Evolutionary conservation across 2,329 filamentous ascomycete genomes (phyloP).

Genomic region (Epichloe festucae): DNA sequence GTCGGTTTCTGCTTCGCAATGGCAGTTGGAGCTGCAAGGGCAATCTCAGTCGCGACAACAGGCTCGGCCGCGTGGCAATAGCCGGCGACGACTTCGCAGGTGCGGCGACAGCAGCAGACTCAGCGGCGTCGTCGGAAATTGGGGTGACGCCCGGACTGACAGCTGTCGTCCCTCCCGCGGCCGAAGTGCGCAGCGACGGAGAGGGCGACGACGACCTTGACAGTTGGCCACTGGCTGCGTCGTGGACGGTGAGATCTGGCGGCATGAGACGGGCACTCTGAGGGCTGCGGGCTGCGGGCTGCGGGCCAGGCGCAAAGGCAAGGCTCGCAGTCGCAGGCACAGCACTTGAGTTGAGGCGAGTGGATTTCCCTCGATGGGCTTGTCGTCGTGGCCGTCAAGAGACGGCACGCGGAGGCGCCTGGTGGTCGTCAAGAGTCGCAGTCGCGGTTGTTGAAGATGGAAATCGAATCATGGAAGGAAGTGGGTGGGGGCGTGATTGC

Average conservation of each 20-base stretch:
- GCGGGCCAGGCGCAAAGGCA: slow-evolving; percentile 6
- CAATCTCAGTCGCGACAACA: slow-evolving; percentile 40
- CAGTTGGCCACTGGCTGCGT: slow-evolving; percentile 9
- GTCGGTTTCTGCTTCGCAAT: slow-evolving; percentile 42
- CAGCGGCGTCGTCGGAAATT: slow-evolving; percentile 11
- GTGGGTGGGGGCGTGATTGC: not conserved
- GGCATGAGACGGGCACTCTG: slow-evolving; percentile 12
- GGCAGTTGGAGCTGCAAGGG: slow-evolving; percentile 31
- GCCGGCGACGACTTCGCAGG: slow-evolving; percentile 7
- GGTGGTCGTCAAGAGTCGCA: not conserved
- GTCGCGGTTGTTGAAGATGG: not conserved
- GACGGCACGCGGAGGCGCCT: not conserved
- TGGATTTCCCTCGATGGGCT: not conserved
- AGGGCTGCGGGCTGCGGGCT: slow-evolving; percentile 3
- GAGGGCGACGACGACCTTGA: slow-evolving; percentile 11
- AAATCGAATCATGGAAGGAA: not conserved
- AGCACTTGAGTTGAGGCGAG: not conserved
- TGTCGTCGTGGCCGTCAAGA: not conserved
- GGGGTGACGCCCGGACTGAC: not conserved
- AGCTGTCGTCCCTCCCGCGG: not conserved
- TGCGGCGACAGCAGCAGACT: slow-evolving; percentile 18
- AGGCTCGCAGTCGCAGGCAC: slow-evolving; percentile 3
- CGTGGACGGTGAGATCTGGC: slow-evolving; percentile 6
- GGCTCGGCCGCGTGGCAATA: slow-evolving; percentile 18
- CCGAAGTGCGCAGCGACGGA: slow-evolving; percentile 5